A percentile compares a stretch with the other conserved stretches of the same genome.
These are phyloP conservation scores for Talaromyces rugulosus DNA, from an alignment of 2,329 filamentous ascomycete species.

Conservation along the genomic window DNA sequence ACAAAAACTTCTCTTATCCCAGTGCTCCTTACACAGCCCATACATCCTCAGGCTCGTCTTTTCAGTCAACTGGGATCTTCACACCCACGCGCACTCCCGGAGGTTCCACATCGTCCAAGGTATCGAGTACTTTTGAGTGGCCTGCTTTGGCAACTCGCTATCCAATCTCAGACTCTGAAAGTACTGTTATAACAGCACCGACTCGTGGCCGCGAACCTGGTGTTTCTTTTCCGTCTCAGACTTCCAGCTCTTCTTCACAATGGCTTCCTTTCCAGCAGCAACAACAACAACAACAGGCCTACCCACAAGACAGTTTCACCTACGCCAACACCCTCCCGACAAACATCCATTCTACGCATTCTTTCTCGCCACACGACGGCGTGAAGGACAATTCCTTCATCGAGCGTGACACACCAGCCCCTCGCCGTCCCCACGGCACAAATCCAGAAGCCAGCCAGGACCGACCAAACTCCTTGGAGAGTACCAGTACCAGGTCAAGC, in stretches of 20 bases:
- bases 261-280: neutral
- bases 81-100: neutral
- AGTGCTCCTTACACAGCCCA: neutral
- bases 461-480: neutral
- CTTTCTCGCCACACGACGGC: neutral
- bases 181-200: neutral
- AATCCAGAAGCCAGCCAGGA: neutral
- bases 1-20: neutral
- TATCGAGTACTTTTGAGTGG: neutral
- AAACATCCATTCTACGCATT: neutral
- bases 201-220: neutral
- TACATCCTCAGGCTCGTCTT: neutral
- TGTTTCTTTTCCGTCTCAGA: neutral
- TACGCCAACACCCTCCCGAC: too few relatives aligned
- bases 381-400: neutral
- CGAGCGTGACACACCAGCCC: neutral
- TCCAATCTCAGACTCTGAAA: neutral
- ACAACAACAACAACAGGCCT: neutral
- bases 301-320: neutral
- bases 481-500: neutral
- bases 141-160: neutral
- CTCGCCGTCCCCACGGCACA: neutral
- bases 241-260: neutral
- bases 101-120: neutral
- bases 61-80: neutral